Conservation (phyloP, 2,329 filamentous ascomycete genomes). For the Ophiostoma australiae region DNA sequence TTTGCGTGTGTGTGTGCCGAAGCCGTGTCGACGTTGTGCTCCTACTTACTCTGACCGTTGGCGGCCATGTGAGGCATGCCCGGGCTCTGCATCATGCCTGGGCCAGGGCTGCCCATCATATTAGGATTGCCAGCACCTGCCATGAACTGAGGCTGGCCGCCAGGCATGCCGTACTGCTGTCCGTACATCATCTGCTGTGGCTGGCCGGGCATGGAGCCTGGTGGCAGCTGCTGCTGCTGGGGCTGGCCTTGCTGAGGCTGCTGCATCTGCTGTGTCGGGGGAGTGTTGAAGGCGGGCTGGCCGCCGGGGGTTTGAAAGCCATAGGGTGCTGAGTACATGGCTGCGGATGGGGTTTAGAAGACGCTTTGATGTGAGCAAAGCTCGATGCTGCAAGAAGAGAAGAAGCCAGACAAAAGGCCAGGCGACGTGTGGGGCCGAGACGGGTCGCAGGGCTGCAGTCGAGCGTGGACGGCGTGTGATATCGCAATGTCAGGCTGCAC, state of each 20-base stretch:
- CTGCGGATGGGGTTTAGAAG: slow-evolving; percentile 20
- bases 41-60: slow-evolving; percentile 55
- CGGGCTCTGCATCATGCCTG: slow-evolving; percentile 60
- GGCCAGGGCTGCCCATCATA: slow-evolving; percentile 51
- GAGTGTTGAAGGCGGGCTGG: slow-evolving; percentile 47
- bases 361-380: not conserved
- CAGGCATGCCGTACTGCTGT: slow-evolving; percentile 52
- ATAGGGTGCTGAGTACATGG: slow-evolving; percentile 54
- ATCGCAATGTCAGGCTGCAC: not conserved
- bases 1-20: not conserved
- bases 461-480: not conserved
- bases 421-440: slow-evolving; percentile 5
- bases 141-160: slow-evolving; percentile 45
- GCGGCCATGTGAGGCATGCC: slow-evolving; percentile 54
- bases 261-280: slow-evolving; percentile 42
- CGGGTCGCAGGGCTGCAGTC: slow-evolving; percentile 1
- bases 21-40: slow-evolving; percentile 18
- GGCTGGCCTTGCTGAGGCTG: slow-evolving; percentile 24
- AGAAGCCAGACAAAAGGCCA: no score
- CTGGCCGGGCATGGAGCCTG: slow-evolving; percentile 39
- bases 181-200: slow-evolving; percentile 55
- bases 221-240: slow-evolving; percentile 42
- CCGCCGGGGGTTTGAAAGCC: slow-evolving; percentile 51
- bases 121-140: slow-evolving; percentile 43
- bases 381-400: not conserved